phyloP scores from a whole-genome alignment of 345 rosid genomes.

The Acer yangbiense region DNA sequence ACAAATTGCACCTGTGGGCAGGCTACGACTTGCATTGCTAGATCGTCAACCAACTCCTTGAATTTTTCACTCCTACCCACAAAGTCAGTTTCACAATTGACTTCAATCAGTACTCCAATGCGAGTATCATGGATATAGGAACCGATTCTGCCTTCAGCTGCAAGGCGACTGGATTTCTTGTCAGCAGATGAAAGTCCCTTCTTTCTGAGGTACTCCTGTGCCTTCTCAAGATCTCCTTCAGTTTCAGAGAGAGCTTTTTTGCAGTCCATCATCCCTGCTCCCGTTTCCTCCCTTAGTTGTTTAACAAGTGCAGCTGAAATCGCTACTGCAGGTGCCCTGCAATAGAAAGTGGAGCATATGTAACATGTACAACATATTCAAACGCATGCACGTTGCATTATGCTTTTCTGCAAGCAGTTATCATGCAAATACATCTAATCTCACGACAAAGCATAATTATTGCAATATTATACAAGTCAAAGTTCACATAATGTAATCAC shows the following conservation, averaged over 20 bases:
- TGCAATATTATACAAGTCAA: neutral
- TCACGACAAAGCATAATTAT: neutral
- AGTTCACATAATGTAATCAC: constrained; percentile 18
- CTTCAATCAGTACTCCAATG: constrained; percentile 89
- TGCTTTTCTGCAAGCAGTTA: neutral
- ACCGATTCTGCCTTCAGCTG: constrained; percentile 95
- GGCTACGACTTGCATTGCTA: constrained; percentile 93
- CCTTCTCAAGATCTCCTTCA: constrained; percentile 89
- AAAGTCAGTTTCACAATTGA: constrained; percentile 94
- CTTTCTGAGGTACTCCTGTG: constrained; percentile 92
- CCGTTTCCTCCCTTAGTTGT: constrained; percentile 91
- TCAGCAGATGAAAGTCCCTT: constrained; percentile 93
- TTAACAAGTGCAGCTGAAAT: constrained; percentile 87
- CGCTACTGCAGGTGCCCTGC: constrained; percentile 56
- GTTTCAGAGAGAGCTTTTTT: constrained; percentile 92
- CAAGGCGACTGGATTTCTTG: constrained; percentile 91
- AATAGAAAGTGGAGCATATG: constrained; percentile 14
- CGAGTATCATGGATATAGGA: constrained; percentile 90
- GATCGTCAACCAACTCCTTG: constrained; percentile 86
- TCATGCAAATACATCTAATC: neutral
- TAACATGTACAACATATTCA: constrained; percentile 17
- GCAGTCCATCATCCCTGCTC: constrained; percentile 99
- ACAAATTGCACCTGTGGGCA: constrained; percentile 83
- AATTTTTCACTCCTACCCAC: constrained; percentile 89
- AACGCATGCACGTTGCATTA: neutral